A percentile compares a stretch with the other conserved stretches of the same genome.
Evolutionary conservation across 495 filamentous ascomycete genomes (phyloP).

Genomic region (Lindgomyces ingoldianus): DNA sequence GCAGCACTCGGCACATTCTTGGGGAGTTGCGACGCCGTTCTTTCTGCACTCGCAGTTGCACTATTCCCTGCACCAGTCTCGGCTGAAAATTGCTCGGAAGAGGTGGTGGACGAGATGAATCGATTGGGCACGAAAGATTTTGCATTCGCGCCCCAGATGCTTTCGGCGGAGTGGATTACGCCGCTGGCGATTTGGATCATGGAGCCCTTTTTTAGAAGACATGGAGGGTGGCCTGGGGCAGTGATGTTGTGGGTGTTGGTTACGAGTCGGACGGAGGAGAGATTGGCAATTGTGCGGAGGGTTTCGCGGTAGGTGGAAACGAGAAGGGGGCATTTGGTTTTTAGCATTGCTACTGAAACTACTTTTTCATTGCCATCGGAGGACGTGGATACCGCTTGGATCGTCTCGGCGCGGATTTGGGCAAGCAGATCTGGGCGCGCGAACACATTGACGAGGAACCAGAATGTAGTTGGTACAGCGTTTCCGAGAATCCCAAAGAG

Average conservation of each 20-base stretch:
- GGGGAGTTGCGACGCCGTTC: slow-evolving; percentile 11
- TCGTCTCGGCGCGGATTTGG: slow-evolving; percentile 18
- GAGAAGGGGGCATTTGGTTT: slow-evolving; percentile 24
- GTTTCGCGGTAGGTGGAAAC: slow-evolving; percentile 29
- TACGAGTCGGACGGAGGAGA: slow-evolving; percentile 24
- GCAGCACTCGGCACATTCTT: slow-evolving; percentile 25
- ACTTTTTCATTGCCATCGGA: background rate
- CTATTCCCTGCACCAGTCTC: background rate
- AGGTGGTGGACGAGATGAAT: slow-evolving; percentile 19
- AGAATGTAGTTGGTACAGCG: slow-evolving; percentile 32
- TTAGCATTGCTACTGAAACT: slow-evolving; percentile 9
- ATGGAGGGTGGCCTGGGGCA: slow-evolving; percentile 1
- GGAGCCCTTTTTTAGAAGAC: slow-evolving; percentile 18
- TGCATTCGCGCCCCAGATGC: slow-evolving; percentile 27
- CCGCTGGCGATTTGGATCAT: slow-evolving; percentile 35
- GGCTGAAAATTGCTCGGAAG: slow-evolving; percentile 11
- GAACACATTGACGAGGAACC: slow-evolving; percentile 30
- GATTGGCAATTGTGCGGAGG: slow-evolving; percentile 17
- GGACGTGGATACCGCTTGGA: background rate
- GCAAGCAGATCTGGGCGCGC: slow-evolving; percentile 17
- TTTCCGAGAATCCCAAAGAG: slow-evolving; percentile 33
- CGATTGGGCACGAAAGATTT: slow-evolving; percentile 19
- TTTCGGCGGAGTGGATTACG: slow-evolving; percentile 22
- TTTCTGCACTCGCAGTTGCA: background rate
- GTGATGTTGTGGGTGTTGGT: slow-evolving; percentile 24